Evolutionary conservation across 805 yeast species (phyloP).

Genomic region (Lachancea sp.): DNA sequence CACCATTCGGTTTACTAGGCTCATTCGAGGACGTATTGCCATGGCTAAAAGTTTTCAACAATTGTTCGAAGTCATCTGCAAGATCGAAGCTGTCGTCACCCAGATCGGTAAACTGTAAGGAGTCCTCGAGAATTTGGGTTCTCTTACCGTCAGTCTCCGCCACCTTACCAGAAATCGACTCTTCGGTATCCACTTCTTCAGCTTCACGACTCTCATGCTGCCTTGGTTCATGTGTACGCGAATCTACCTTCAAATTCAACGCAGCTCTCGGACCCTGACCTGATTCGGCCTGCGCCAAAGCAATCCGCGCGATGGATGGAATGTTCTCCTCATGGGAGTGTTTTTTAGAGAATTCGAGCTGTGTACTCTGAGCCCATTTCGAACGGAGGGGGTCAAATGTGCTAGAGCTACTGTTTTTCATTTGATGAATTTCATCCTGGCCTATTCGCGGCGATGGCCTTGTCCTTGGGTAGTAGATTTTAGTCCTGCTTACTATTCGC

Average conservation of each 20-base stretch:
- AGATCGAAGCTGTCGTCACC: not conserved
- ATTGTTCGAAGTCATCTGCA: constrained; percentile 14
- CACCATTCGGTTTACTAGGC: not conserved
- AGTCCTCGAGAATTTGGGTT: not conserved
- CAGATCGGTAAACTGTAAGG: not conserved
- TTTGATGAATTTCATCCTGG: too few relatives aligned
- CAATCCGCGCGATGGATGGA: constrained; percentile 2
- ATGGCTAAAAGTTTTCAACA: constrained; percentile 12
- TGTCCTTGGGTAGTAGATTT: constrained; percentile 4
- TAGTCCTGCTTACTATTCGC: constrained; percentile 19
- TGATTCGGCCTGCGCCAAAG: not conserved
- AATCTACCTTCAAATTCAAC: too few relatives aligned
- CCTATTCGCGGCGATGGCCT: not conserved
- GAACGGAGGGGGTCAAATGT: constrained; percentile 23
- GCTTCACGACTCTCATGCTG: too few relatives aligned
- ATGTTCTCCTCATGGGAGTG: not conserved
- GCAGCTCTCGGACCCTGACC: not conserved
- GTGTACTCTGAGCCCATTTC: constrained; percentile 12
- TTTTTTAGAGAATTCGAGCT: not conserved
- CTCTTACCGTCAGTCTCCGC: not conserved
- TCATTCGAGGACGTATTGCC: constrained; percentile 12
- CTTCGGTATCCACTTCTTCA: not conserved
- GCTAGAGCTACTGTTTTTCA: not conserved
- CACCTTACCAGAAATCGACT: not conserved
- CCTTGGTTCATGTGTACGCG: too few relatives aligned